Evolutionary conservation across 257 asterid genomes (phyloP), one percentile per base, ranked within the genome.

Genomic region (Fraxinus cuspidata): DNA sequence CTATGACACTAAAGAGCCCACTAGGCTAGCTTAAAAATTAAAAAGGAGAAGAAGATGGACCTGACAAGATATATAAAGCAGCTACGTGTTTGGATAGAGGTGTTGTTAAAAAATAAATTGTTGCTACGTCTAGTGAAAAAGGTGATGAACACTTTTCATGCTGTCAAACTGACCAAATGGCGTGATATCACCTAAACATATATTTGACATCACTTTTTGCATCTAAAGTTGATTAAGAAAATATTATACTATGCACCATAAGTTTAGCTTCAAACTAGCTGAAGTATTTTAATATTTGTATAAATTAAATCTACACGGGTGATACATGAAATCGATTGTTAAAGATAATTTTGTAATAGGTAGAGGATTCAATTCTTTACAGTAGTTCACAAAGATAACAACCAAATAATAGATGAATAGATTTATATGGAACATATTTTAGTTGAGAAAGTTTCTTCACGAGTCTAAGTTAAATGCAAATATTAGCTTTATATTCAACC

Each of bases 161-260:
- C 12, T 19, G 65, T 56, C 65, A n/a, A n/a, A 56, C 27, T n/a
- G 65, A 56, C 65, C 68, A 60, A 25, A 60, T 60, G 68, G 68
- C 5, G 1, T 10, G 18, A 60, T 25, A 60, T 60, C 68, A 60
- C 34, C 1, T 60, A 11, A 23, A 25, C n/a, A 21, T 60, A n/a
- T 8, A 58, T 21, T 19, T 58, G 27, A 2, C 2, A 29, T 8
- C 13, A 21, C 16, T 25, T 60, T 60, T 58, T 58, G 29, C 15
- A 58, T 8, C 25, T 56, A 58, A 58, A 12, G 51, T 44, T 58
- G 29, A n/a, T 38, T 7, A 6, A 21, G 0, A 21, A 5, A n/a
- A n/a, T 58, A 4, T 58, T 58, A 23, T 23, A 10, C 32, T 21
- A 3, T 60, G 68, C 68, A 21, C 18, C 0, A 2, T 25, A 21